Base-by-base conservation (phyloP, 2,329 filamentous ascomycete species). In the Pestalotiopsis fici region DNA sequence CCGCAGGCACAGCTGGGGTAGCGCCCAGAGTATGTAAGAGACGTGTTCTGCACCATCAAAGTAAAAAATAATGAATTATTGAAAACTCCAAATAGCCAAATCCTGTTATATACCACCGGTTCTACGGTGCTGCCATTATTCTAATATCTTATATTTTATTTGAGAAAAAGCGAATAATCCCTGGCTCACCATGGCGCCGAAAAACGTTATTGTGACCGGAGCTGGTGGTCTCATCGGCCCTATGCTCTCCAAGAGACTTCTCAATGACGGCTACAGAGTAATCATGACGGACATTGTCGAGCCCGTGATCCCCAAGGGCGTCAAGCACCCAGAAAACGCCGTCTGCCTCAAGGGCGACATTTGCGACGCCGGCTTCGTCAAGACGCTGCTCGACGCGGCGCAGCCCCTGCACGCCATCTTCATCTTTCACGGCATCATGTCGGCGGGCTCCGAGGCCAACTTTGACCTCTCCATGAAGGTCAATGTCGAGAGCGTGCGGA, bases 361-460 rank as follows among this genome's bases (percentile, higher is more conserved):
- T 68, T 77, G 78, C 65, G 74, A 78, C 60, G 68, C 73, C 0
- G 65, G 68, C 21, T 78, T 77, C 63, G 68, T 81, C 35, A 63
- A 71, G 57, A 31, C 68, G 15, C 80, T 89, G 4, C 80, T 86
- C 25, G 74, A 74, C 1, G 78, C 78, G 4, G 80, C 82, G 18
- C 74, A 76, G 23, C 70, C 75, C 11, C 78, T 88, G 3, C 80
- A 84, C 68, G 85, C 85, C 59, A 82, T 86, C 67, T 91, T 88
- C 78, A 81, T 89, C 72, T 87, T 91, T 75, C 89, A 91, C 77
- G 89, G 89, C 69, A 89, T 91, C 81, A 91, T 91, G 89, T 90
- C 88, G 0, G 85, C 85, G 13, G 88, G 87, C 5, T 86, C 87
- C 18, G 67, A 69, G 50, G 67, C 65, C 15, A 59, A 69, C 62